A percentile compares a stretch with the other conserved stretches of the same genome.
Conservation (phyloP, 2,329 filamentous ascomycete genomes). For the Colletotrichum sansevieriae region DNA sequence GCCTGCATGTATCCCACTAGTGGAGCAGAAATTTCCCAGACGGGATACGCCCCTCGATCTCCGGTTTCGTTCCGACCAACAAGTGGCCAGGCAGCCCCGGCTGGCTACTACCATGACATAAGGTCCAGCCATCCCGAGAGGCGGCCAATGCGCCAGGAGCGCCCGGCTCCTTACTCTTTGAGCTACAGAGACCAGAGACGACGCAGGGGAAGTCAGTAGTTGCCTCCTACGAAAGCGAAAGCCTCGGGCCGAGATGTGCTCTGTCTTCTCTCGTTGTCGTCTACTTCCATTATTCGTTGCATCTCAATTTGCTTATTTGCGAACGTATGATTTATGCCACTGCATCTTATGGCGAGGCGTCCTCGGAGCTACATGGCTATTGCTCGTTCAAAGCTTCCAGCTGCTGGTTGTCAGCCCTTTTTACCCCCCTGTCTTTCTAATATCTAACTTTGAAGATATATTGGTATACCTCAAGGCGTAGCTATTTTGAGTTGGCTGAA, state of each 20-base stretch:
- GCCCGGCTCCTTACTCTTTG: conserved; percentile 32
- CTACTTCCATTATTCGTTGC: background rate
- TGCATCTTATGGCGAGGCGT: conserved; percentile 35
- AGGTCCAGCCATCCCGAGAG: conserved; percentile 36
- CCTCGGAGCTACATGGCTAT: conserved; percentile 6
- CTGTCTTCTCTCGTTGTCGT: background rate
- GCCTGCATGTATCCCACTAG: conserved; percentile 26
- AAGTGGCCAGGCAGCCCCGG: background rate
- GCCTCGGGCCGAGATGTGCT: background rate
- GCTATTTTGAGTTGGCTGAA: background rate
- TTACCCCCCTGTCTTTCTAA: conserved; percentile 7
- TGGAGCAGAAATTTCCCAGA: conserved; percentile 31
- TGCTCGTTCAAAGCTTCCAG: conserved; percentile 1
- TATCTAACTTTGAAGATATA: conserved; percentile 21
- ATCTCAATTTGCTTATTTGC: conserved; percentile 1
- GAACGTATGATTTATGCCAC: conserved; percentile 12
- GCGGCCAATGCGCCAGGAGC: conserved; percentile 33
- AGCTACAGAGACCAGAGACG: conserved; percentile 37
- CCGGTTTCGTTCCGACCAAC: conserved; percentile 21
- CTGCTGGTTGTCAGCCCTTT: conserved; percentile 32
- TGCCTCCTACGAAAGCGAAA: too few species aligned
- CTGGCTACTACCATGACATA: conserved; percentile 32
- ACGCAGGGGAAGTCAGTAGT: conserved; percentile 35
- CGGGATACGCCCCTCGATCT: conserved; percentile 32
- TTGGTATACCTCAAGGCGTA: background rate